Percentiles rank a stretch among this genome's conserved stretches.
These are phyloP conservation scores for Monilinia polystroma DNA, from an alignment of 2,329 filamentous ascomycete species.

Conservation along the genomic window DNA sequence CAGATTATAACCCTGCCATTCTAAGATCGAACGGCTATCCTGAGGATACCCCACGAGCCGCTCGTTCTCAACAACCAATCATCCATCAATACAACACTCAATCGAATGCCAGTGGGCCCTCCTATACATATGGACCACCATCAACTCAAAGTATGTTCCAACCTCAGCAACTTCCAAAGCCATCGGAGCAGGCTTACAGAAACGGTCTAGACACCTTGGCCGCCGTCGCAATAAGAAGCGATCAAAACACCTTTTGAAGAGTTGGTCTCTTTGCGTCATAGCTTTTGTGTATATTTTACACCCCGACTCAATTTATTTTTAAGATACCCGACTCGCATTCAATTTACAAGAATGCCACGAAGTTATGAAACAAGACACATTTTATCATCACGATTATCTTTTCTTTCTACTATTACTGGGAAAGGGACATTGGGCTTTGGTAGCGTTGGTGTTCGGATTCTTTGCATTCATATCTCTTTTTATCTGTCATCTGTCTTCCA, in stretches of 20 bases:
- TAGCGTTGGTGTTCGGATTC: conserved; percentile 9
- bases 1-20: conserved; percentile 53
- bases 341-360: not conserved
- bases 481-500: not conserved
- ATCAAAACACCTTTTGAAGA: conserved; percentile 43
- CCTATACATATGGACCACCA: conserved; percentile 35
- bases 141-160: conserved; percentile 41
- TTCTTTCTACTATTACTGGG: not conserved
- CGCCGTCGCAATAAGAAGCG: conserved; percentile 59
- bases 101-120: conserved; percentile 25
- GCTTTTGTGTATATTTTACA: conserved; percentile 10
- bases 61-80: conserved; percentile 28
- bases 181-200: conserved; percentile 48
- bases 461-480: not conserved
- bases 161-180: conserved; percentile 37
- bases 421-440: conserved; percentile 6
- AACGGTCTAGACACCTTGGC: conserved; percentile 60
- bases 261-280: conserved; percentile 5
- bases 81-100: conserved; percentile 31
- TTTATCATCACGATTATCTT: conserved; percentile 1
- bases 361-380: conserved; percentile 12
- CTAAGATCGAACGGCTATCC: conserved; percentile 50
- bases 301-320: conserved; percentile 8
- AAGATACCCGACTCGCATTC: conserved; percentile 10
- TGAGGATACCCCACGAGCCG: conserved; percentile 39